These are phyloP conservation scores for Venturiaceae sp. DNA, from an alignment of 2,329 filamentous ascomycete genomes.

Conservation along the genomic window DNA sequence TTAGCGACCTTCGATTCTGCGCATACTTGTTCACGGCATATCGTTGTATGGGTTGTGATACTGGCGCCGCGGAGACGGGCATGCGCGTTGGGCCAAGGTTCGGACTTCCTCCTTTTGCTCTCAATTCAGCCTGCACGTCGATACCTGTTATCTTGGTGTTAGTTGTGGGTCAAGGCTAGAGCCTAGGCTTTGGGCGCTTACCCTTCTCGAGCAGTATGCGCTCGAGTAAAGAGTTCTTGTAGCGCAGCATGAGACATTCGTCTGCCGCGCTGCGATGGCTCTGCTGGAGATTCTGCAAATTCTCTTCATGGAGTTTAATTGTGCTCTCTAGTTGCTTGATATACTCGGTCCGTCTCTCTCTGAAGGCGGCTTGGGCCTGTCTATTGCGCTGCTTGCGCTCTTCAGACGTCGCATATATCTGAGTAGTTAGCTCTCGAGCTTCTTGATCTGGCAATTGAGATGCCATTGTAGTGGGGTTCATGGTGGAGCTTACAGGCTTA, in stretches of 20 bases:
- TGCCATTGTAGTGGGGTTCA: neutral
- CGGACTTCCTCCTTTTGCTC: conserved; percentile 83
- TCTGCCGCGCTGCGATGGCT: conserved; percentile 91
- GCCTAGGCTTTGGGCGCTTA: conserved; percentile 25
- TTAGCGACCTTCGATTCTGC: conserved; percentile 59
- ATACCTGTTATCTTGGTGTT: conserved; percentile 51
- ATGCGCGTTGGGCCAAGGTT: conserved; percentile 54
- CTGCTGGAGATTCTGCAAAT: conserved; percentile 82
- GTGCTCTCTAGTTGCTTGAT: conserved; percentile 98
- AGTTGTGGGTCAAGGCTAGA: neutral
- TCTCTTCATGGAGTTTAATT: conserved; percentile 94
- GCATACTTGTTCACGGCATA: conserved; percentile 9
- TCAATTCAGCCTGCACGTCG: conserved; percentile 92
- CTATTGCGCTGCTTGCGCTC: conserved; percentile 96
- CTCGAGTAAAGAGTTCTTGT: conserved; percentile 95
- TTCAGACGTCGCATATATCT: conserved; percentile 99
- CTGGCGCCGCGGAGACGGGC: conserved; percentile 14
- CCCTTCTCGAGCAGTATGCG: conserved; percentile 94
- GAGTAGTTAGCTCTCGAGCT: conserved; percentile 16
- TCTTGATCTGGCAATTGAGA: neutral
- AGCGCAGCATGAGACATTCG: conserved; percentile 95
- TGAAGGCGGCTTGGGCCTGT: conserved; percentile 94
- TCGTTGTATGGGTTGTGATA: conserved; percentile 9
- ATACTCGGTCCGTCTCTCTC: conserved; percentile 94
- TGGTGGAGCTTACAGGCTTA: conserved; percentile 65